Evolutionary conservation across 2,329 filamentous ascomycete genomes (phyloP), one percentile per base, ranked within the genome.

Genomic region (Cladobotryum protrusum): DNA sequence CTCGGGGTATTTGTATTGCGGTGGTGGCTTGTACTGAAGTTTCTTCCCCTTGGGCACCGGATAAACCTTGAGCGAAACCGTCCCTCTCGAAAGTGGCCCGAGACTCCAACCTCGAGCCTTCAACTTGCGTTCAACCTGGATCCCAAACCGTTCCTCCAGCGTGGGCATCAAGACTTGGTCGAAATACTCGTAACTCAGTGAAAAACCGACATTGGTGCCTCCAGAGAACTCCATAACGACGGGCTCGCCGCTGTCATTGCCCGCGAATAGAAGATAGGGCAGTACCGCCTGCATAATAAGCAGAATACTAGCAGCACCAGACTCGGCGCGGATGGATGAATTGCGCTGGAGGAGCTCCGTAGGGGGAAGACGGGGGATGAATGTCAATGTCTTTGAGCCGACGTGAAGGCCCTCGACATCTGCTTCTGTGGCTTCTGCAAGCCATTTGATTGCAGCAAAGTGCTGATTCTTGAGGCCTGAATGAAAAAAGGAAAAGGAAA

Each of bases 391-490:
- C 39, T 67, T 67, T 53, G 74, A 79, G 15, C 80, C 79, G 14
- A 81, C 69, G 1, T 59, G 56, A 19, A 81, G 69, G 5, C 79
- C 78, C 1, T 70, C 61, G 0, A 77, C 73, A 7, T 75, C 63
- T 4, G 79, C 80, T 2, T 66, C 63, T 1, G 78, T 82, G 3
- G 70, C 73, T 5, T 72, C 63, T 4, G 76, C 76, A 1, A 84
- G 72, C 64, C 71, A 81, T 52, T 71, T 62, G 8, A 85, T 74
- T 2, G 77, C 71, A 0, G 80, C 68, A 24, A 82, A 74, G 55
- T 85, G 82, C 56, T 85, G 81, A 1, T 72, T 72, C 59, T 82
- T 83, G 32, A 85, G 70, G 20, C 81, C 81, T 80, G 52, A 17
- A 35, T 33, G 20, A 13, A 11, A 40, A 3, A 35, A 17, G 29